Percentiles rank a stretch among this genome's conserved stretches.
phyloP scores from a whole-genome alignment of 495 filamentous ascomycete species.

The Aeminium ludgeri region DNA sequence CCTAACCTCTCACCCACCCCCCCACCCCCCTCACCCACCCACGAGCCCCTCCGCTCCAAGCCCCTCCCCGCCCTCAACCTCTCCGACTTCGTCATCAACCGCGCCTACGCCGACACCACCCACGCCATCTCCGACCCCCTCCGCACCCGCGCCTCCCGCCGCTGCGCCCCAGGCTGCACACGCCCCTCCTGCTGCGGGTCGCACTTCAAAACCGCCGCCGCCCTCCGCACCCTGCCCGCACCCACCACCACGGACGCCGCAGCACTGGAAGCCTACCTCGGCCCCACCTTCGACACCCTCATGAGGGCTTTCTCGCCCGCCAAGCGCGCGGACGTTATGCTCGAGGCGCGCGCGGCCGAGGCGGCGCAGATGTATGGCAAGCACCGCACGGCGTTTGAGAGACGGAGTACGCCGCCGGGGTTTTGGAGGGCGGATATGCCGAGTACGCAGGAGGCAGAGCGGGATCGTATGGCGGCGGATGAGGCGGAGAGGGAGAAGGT shows the following conservation, averaged over 20 bases:
- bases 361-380: conserved; percentile 57
- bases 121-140: conserved; percentile 64
- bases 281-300: conserved; percentile 28
- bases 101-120: conserved; percentile 53
- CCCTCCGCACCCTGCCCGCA: conserved; percentile 23
- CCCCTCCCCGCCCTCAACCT: conserved; percentile 15
- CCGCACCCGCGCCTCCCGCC: conserved; percentile 54
- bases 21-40: conserved; percentile 4
- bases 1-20: too few relatives aligned
- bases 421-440: conserved; percentile 88
- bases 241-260: conserved; percentile 31
- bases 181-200: conserved; percentile 61
- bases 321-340: conserved; percentile 39
- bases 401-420: conserved; percentile 57
- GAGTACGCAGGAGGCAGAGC: conserved; percentile 55
- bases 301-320: conserved; percentile 16
- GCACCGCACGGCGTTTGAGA: conserved; percentile 58
- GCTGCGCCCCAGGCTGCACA: conserved; percentile 62
- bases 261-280: conserved; percentile 52
- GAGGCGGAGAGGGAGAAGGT: conserved; percentile 43
- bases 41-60: conserved; percentile 15
- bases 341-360: conserved; percentile 48
- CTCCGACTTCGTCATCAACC: conserved; percentile 73
- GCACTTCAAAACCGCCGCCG: conserved; percentile 48
- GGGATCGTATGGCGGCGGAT: conserved; percentile 43